Evolutionary conservation across 345 rosid genomes (phyloP), one percentile per base, ranked within the genome.

Genomic region (Corchorus olitorius): DNA sequence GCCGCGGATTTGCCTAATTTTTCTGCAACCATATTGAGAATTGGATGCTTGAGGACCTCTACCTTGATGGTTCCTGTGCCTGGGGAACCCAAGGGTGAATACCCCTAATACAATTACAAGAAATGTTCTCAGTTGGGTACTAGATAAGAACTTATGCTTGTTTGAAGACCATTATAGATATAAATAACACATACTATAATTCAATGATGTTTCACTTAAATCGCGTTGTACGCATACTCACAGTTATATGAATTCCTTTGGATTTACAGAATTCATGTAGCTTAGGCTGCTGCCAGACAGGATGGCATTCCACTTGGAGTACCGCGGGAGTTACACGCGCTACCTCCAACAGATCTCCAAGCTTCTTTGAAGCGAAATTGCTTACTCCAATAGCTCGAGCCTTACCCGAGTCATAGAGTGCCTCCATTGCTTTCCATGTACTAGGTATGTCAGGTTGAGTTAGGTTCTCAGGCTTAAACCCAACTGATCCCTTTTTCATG

Each of bases 401-500:
- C 81, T 88, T 91, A 45, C 97, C 88, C 22, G 88, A 87, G 69
- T 88, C 82, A 63, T 81, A 84, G 13, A 91, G 84, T 66, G 87
- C 84, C 84, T 89, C 97, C 91, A 89, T 86, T 17, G 97, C 90
- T 77, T n/a, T 80, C 87, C 88, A 87, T 53, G 98, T 94, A 72
- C 85, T 70, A 3, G 97, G 91, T 75, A 89, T 87, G 82, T 92
- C 93, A 0, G 92, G 83, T 41, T 82, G 84, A 35, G 67, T 74
- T 20, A 90, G 64, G 85, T 83, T 83, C 81, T 93, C 94, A 4
- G 92, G 91, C 73, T 73, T 83, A 68, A 83, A 80, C 22, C 86
- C 94, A 53, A 80, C 76, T 1, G 90, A 60, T n/a, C 90, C 93
- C 75, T 83, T 90, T 89, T 90, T 92, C 88, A 86, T 77, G 76